These are phyloP conservation scores for Dunaliella salina DNA, from an alignment of 163 green algal genomes.

Conservation along the genomic window DNA sequence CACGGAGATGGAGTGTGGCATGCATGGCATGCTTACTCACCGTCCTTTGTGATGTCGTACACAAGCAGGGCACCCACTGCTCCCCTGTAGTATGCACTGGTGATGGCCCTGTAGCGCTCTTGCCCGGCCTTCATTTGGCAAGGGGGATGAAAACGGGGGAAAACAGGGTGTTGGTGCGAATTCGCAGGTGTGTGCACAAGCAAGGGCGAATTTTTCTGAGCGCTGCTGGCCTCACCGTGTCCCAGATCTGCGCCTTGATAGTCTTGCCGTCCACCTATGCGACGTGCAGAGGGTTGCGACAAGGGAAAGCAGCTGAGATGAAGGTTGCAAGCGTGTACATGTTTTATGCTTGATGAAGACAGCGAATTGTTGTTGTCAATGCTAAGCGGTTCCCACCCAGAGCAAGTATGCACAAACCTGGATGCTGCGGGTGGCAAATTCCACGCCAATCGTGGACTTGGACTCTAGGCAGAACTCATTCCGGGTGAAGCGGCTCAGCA, in stretches of 20 bases:
- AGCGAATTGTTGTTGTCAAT: too few relatives aligned
- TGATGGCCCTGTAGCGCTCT: conserved; percentile 90
- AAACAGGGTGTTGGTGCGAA: too few relatives aligned
- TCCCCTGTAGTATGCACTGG: conserved; percentile 94
- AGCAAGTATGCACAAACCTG: conserved; percentile 53
- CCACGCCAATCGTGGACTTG: conserved; percentile 98
- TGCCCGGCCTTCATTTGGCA: conserved; percentile 64
- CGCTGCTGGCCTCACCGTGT: conserved; percentile 60
- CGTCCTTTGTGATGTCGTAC: conserved; percentile 96
- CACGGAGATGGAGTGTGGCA: too few relatives aligned
- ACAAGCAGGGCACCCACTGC: conserved; percentile 96
- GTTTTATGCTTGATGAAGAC: too few relatives aligned
- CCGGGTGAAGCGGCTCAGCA: conserved; percentile 95
- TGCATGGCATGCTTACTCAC: conserved; percentile 39
- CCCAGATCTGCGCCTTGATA: conserved; percentile 99
- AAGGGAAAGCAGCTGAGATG: background rate
- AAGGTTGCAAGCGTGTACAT: too few relatives aligned
- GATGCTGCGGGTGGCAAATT: conserved; percentile 96
- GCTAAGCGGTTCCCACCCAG: too few relatives aligned
- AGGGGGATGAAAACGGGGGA: too few relatives aligned
- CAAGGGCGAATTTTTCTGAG: background rate
- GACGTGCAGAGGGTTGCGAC: background rate
- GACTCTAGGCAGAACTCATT: conserved; percentile 99
- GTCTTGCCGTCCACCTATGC: conserved; percentile 95
- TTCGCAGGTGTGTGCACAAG: too few relatives aligned